Conservation (phyloP, 2,329 filamentous ascomycete species). For the Fusarium xylarioides region DNA sequence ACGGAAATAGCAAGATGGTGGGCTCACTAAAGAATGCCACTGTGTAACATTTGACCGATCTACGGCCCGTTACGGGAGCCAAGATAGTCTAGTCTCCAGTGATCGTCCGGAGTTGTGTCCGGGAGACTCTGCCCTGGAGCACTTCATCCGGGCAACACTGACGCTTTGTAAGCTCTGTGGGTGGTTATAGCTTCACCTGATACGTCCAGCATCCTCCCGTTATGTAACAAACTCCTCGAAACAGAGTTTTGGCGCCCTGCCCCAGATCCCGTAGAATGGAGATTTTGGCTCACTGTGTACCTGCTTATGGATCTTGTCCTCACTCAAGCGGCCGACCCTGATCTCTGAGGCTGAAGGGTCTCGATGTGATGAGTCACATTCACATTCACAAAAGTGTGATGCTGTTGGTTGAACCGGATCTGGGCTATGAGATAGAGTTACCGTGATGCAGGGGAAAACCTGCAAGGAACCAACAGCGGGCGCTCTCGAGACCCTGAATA, state of each 20-base stretch:
- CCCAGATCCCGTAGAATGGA: constrained; percentile 1
- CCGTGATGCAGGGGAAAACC: constrained; percentile 15
- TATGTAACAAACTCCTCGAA: background rate
- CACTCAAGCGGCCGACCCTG: constrained; percentile 15
- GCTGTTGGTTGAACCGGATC: constrained; percentile 2
- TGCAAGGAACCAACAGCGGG: constrained; percentile 22
- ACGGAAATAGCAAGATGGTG: constrained; percentile 16
- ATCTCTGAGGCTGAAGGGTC: background rate
- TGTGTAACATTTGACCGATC: background rate
- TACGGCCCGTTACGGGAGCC: background rate
- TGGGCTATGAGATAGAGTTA: constrained; percentile 28
- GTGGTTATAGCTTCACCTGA: background rate
- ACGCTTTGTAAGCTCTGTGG: background rate
- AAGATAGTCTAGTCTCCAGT: background rate
- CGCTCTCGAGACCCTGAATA: constrained; percentile 15
- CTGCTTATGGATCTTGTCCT: background rate
- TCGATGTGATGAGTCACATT: background rate
- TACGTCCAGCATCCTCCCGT: background rate
- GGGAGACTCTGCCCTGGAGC: background rate
- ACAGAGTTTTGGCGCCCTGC: constrained; percentile 1
- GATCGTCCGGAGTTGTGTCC: background rate
- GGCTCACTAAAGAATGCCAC: constrained; percentile 4
- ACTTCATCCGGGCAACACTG: background rate
- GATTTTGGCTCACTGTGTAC: constrained; percentile 1
- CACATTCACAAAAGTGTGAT: background rate